Evolutionary conservation across 331 rosid genomes (phyloP).

Genomic region (Phaseolus coccineus): DNA sequence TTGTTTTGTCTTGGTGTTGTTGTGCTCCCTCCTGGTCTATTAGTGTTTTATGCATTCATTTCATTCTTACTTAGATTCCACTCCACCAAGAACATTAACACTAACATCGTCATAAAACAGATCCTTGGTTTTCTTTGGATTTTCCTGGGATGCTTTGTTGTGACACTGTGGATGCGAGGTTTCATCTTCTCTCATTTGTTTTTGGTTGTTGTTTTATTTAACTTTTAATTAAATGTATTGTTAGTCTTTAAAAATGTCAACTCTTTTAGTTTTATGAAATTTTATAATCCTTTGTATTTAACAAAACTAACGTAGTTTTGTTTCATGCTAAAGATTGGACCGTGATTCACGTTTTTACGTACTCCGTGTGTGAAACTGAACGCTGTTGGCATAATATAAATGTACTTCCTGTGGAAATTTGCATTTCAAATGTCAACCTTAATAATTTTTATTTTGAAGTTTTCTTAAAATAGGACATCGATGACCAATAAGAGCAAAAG

Average conservation of each 20-base stretch:
- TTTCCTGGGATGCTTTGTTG: neutral
- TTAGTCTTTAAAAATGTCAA: neutral
- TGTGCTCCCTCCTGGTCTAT: neutral
- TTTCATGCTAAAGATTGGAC: neutral
- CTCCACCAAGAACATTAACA: neutral
- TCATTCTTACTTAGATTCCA: neutral
- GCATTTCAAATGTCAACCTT: slow-evolving; percentile 35
- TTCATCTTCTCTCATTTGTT: neutral
- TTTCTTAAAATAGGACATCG: neutral
- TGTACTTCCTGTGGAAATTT: neutral
- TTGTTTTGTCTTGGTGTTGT: neutral
- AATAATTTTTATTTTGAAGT: slow-evolving; percentile 13
- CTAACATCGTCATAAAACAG: neutral
- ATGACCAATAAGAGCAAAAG: neutral
- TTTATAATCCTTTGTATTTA: neutral
- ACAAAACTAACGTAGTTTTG: neutral
- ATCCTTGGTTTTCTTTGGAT: slow-evolving; percentile 18
- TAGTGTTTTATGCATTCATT: neutral
- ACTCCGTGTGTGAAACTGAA: slow-evolving; percentile 16
- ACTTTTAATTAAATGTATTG: neutral
- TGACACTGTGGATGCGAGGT: neutral
- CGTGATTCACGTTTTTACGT: slow-evolving; percentile 27
- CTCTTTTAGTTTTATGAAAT: neutral
- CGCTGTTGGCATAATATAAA: neutral
- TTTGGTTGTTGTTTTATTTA: neutral